phyloP scores from a whole-genome alignment of 768 basidiomycete genomes.

The Auriscalpium vulgare region DNA sequence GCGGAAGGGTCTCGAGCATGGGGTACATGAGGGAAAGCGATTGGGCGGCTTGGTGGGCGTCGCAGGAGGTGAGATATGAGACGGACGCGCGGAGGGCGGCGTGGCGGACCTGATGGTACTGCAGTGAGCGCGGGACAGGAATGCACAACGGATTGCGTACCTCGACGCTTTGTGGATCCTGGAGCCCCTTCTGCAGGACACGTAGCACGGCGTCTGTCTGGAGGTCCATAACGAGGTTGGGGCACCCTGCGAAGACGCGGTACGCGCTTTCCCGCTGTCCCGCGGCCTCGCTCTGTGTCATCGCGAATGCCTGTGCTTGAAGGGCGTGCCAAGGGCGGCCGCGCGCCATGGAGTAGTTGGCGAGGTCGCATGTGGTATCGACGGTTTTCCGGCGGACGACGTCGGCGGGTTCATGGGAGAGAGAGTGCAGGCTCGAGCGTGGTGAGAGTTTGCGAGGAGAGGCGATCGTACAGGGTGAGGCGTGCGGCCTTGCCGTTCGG shows the following conservation, averaged over 20 bases:
- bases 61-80: slow-evolving; percentile 58
- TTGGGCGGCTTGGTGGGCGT: slow-evolving; percentile 52
- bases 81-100: slow-evolving; percentile 66
- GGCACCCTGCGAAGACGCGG: slow-evolving; percentile 63
- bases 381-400: slow-evolving; percentile 64
- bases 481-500: slow-evolving; percentile 28
- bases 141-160: slow-evolving; percentile 33
- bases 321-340: slow-evolving; percentile 80
- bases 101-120: slow-evolving; percentile 52
- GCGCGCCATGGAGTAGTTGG: slow-evolving; percentile 64
- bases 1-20: slow-evolving; percentile 68
- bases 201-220: slow-evolving; percentile 61
- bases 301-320: slow-evolving; percentile 61
- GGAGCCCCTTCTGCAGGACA: slow-evolving; percentile 60
- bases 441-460: slow-evolving; percentile 55
- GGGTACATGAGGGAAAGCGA: slow-evolving; percentile 54
- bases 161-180: slow-evolving; percentile 58
- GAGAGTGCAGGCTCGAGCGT: slow-evolving; percentile 64
- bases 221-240: slow-evolving; percentile 70
- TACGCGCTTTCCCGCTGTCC: slow-evolving; percentile 39
- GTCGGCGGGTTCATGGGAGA: slow-evolving; percentile 49
- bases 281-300: slow-evolving; percentile 37
- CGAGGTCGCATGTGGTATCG: slow-evolving; percentile 70
- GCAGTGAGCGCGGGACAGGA: background rate
- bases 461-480: slow-evolving; percentile 71